Evolutionary conservation across 306 rosid species (phyloP).

Genomic region (Vigna hirtella): DNA sequence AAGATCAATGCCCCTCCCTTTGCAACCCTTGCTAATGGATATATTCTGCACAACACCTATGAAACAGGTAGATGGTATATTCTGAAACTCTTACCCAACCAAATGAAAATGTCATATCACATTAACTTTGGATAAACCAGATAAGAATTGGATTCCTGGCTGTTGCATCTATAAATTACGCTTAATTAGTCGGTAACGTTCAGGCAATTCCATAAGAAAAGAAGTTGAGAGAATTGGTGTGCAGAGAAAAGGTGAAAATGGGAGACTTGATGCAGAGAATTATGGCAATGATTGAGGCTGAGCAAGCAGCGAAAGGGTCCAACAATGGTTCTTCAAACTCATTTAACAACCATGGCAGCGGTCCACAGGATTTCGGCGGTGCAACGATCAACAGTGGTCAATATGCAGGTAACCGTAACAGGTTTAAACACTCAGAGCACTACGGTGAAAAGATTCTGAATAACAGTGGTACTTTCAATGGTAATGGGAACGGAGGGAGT

Average conservation of each 20-base stretch:
- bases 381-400: neutral
- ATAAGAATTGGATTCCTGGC: neutral
- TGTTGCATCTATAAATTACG: neutral
- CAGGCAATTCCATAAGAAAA: neutral
- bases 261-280: neutral
- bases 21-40: too few relatives aligned
- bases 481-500: constrained; percentile 31
- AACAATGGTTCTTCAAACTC: neutral
- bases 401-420: neutral
- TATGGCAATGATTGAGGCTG: neutral
- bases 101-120: neutral
- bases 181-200: neutral
- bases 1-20: too few relatives aligned
- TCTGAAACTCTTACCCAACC: neutral
- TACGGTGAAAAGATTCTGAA: neutral
- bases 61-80: neutral
- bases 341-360: neutral
- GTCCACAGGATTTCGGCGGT: neutral
- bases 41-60: too few relatives aligned
- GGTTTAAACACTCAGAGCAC: neutral
- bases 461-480: constrained; percentile 8
- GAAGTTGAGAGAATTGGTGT: neutral
- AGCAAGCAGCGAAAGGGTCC: neutral
- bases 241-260: neutral
- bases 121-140: neutral